Evolutionary conservation across 805 yeast genomes (phyloP), one percentile per base, ranked within the genome.

Genomic region (Pichia paraexigua): DNA sequence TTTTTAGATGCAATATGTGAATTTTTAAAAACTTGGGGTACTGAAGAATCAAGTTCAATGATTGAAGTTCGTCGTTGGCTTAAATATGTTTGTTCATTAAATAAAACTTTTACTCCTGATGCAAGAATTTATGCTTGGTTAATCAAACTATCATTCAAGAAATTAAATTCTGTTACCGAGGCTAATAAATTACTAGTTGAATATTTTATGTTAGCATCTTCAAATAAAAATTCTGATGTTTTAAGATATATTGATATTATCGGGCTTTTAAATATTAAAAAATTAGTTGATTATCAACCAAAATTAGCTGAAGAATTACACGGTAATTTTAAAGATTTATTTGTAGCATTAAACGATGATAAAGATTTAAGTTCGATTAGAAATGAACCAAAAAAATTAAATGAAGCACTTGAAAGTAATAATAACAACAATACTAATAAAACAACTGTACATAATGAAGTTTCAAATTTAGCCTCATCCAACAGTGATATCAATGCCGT

Each of bases 1-100:
- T 79, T 86, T 56, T 72, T 81, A 24, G 80, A 82, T 57, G 86
- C 87, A 39, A 73, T 85, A 54, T 87, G 88, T 68, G 79, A 79
- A 60, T 87, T 80, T 64, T 67, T 88, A 46, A 55, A 56, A 43
- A 52, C 54, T 15, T 66, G 69, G 69, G 67, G 65, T 66, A 68
- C 55, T 27, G 60, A 58, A 46, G 61, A 60, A 41, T 44, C 53
- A 8, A 61, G 58, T 43, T 48, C 55, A 17, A 57, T 63, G 51
- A 49, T 43, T 3, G 61, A 58, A 35, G 50, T 65, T 17, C 54
- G 54, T 17, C 43, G 49, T 7, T 66, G 70, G 70, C 44, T 66
- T 9, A 58, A 56, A 27, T 56, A 59, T 10, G 58, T 58, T 37
- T 43, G 52, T 11, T 41, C 54, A 3, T 27, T 57, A 13, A 54